Conservation (phyloP, 2,329 filamentous ascomycete genomes). For the Teratosphaeria nubilosa region DNA sequence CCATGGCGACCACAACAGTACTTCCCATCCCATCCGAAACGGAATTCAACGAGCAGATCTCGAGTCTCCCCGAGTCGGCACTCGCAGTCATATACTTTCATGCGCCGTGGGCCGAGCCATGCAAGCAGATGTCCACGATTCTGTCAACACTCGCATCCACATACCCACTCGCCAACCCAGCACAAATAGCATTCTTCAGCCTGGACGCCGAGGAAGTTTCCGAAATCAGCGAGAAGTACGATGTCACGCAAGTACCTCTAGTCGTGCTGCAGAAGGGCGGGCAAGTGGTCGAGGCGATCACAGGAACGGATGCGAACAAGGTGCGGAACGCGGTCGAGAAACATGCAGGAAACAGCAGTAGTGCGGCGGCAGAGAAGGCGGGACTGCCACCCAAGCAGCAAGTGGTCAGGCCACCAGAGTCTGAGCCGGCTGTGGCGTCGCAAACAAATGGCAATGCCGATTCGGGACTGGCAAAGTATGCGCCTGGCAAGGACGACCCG, state of each 20-base stretch:
- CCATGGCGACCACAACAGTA: conserved; percentile 39
- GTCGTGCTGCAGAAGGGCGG: conserved; percentile 71
- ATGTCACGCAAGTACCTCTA: conserved; percentile 89
- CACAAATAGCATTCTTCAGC: conserved; percentile 68
- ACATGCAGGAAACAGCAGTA: conserved; percentile 43
- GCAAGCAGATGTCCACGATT: conserved; percentile 84
- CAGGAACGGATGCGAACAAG: conserved; percentile 78
- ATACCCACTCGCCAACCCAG: conserved; percentile 60
- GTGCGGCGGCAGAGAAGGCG: conserved; percentile 25
- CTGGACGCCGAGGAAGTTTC: conserved; percentile 91
- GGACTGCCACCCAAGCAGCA: conserved; percentile 33
- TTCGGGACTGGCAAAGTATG: conserved; percentile 34
- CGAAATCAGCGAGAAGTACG: conserved; percentile 83
- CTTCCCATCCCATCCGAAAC: conserved; percentile 64
- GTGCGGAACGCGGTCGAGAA: conserved; percentile 78
- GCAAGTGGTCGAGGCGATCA: conserved; percentile 71
- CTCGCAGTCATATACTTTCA: conserved; percentile 89
- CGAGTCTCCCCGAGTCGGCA: conserved; percentile 55
- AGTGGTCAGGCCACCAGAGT: conserved; percentile 35
- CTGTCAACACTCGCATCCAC: conserved; percentile 76
- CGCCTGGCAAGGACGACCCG: conserved; percentile 33
- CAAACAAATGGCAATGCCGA: conserved; percentile 17
- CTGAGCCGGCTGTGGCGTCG: conserved; percentile 22
- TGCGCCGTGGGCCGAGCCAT: conserved; percentile 92
- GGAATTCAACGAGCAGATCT: conserved; percentile 61